Evolutionary conservation across 2,329 filamentous ascomycete genomes (phyloP), one percentile per base, ranked within the genome.

Genomic region (Arthrobotrys pseudoclavata): DNA sequence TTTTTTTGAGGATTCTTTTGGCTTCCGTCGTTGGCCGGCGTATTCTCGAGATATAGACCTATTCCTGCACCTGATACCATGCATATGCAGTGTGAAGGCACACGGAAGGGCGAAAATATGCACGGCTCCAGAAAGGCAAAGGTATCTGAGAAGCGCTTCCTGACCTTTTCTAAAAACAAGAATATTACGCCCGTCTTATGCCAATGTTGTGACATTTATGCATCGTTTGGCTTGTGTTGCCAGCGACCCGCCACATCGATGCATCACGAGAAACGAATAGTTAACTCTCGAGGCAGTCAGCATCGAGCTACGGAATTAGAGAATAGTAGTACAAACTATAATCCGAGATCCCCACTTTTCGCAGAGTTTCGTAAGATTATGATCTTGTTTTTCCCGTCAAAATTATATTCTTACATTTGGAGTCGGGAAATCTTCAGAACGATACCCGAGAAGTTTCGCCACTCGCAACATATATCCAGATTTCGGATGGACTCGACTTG

Each of bases 51-150:
- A 18, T 48, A 20, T 20, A 48, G 7, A 47, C 57, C 42, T 29
- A 52, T 52, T 52, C 22, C 24, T 55, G 7, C 29, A 34, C 50
- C 24, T 34, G 24, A 29, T 52, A 52, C 9, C 24, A 12, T 40
- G 53, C 53, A 57, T 40, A 57, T 57, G 53, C 53, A 13, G 9
- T 57, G 31, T 34, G 31, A 40, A 40, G 53, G 53, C 53, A 40
- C 48, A 52, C 5, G 22, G 3, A 31, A 55, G 50, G 15, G 37
- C 37, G 37, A 42, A 42, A 42, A n/a, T 42, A 42, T 15, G 2
- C 13, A 42, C 37, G 9, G 4, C n/a, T n/a, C n/a, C n/a, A n/a
- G n/a, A n/a, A n/a, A n/a, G n/a, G n/a, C n/a, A n/a, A n/a, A n/a
- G n/a, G 12, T 42, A 3, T 3, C 13, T 7, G 13, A 42, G 4